These are phyloP conservation scores for Albophoma yamanashiensis DNA, from an alignment of 2,329 filamentous ascomycete genomes.

Conservation along the genomic window DNA sequence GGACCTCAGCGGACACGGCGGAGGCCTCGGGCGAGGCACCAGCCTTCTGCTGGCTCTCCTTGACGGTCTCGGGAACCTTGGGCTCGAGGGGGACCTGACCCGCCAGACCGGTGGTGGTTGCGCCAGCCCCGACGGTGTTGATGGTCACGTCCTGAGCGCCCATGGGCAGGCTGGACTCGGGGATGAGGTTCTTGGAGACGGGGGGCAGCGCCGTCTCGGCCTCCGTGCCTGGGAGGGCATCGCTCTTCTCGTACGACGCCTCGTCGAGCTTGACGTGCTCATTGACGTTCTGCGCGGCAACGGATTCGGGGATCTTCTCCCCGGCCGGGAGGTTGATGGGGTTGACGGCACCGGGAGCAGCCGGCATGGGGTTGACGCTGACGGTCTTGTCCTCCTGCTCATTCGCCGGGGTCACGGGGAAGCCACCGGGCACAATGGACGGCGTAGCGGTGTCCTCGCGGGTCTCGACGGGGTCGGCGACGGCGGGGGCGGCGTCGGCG, in stretches of 20 bases:
- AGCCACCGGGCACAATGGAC: slow-evolving; percentile 31
- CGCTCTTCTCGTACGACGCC: slow-evolving; percentile 76
- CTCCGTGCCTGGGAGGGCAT: slow-evolving; percentile 43
- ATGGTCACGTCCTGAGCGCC: slow-evolving; percentile 32
- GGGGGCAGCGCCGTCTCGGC: slow-evolving; percentile 41
- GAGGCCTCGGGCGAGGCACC: slow-evolving; percentile 56
- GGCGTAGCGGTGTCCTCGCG: slow-evolving; percentile 14
- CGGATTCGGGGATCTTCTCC: slow-evolving; percentile 64
- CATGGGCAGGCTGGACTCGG: slow-evolving; percentile 73
- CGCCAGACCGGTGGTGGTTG: slow-evolving; percentile 61
- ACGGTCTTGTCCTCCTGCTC: slow-evolving; percentile 42
- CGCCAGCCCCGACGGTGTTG: slow-evolving; percentile 34
- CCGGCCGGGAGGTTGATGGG: slow-evolving; percentile 71
- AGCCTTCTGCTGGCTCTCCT: slow-evolving; percentile 61
- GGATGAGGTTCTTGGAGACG: slow-evolving; percentile 56
- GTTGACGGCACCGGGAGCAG: slow-evolving; percentile 57
- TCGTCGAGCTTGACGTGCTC: slow-evolving; percentile 67
- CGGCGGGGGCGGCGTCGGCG: slow-evolving; percentile 1
- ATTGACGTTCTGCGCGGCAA: slow-evolving; percentile 59
- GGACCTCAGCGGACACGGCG: slow-evolving; percentile 51
- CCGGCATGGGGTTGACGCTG: slow-evolving; percentile 50
- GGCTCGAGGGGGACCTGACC: slow-evolving; percentile 56
- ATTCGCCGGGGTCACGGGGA: slow-evolving; percentile 56
- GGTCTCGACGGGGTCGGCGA: slow-evolving; percentile 3
- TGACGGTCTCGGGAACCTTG: slow-evolving; percentile 40